Base-by-base conservation (phyloP, 2,329 filamentous ascomycete genomes). In the Penicillium sp. region DNA sequence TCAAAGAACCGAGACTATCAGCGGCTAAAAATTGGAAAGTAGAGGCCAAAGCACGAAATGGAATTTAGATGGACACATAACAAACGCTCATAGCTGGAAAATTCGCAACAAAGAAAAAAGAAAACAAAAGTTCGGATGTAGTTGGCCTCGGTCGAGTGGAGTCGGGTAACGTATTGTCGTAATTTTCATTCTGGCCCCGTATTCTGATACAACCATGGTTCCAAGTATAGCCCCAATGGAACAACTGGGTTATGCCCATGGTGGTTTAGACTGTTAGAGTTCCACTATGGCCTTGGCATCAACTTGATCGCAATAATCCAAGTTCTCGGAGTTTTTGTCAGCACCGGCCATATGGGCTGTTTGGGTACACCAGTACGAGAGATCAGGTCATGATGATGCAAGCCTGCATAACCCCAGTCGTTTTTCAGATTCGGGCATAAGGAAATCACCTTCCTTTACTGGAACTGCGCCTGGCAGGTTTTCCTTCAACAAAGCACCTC, bases 171-270 rank as follows among this genome's bases (percentile, higher is more conserved):
- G 45, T 45, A 60, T 37, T 40, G 4, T 28, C 8, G 50, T 62
- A 62, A 62, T 58, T 62, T 58, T 62, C 55, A 62, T 26, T 42
- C 15, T 37, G 8, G n/a, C n/a, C 5, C n/a, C 37, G 55, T 62
- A 58, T 26, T 24, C 38, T 35, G 50, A 53, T 40, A 54, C 51
- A 38, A 54, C 51, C 35, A 40, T 30, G 51, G 51, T 54, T 54
- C 35, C 51, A 26, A 12, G 19, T 38, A 26, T 28, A 54, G 33
- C 6, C 51, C 19, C 8, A 17, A 10, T 54, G 35, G 35, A 28
- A 54, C 51, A 42, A 26, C 4, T 28, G 12, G 33, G 4, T 24
- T 19, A 17, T 22, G 30, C 38, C 28, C 9, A 38, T 35, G 38
- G 38, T n/a, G 26, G 24, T 44, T 55, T 33, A 44, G 53, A 45